Percentiles rank a stretch among this genome's conserved stretches.
Conservation (phyloP, 306 rosid genomes). For the Cucurbita maxima region DNA sequence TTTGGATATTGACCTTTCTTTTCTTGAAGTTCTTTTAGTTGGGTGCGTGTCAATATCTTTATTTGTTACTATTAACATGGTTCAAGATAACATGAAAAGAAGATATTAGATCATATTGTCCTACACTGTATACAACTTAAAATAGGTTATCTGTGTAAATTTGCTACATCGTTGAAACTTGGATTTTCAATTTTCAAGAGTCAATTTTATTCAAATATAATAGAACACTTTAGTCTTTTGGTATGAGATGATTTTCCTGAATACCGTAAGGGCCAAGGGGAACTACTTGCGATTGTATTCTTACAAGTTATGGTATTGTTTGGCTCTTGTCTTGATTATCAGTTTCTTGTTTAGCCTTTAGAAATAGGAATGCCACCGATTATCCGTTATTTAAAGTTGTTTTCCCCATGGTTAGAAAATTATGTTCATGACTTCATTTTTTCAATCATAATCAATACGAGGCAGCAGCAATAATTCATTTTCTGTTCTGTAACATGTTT, state of each 20-base stretch:
- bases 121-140: not conserved
- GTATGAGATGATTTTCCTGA: not conserved
- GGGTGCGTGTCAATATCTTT: not conserved
- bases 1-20: not conserved
- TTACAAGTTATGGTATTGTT: not conserved
- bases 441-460: not conserved
- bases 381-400: not conserved
- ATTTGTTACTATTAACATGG: not conserved
- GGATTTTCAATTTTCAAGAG: not conserved
- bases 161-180: not conserved
- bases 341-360: not conserved
- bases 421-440: not conserved
- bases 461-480: slow-evolving; percentile 1
- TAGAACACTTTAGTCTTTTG: not conserved
- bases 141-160: not conserved
- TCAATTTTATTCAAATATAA: not conserved
- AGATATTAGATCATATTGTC: not conserved
- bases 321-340: not conserved
- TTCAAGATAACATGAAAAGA: not conserved
- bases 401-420: not conserved
- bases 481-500: slow-evolving; percentile 6
- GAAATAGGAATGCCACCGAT: not conserved
- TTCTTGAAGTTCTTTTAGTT: not conserved
- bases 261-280: not conserved
- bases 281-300: not conserved